Evolutionary conservation across 2,329 filamentous ascomycete genomes (phyloP).

Genomic region (Talaromyces sp.): DNA sequence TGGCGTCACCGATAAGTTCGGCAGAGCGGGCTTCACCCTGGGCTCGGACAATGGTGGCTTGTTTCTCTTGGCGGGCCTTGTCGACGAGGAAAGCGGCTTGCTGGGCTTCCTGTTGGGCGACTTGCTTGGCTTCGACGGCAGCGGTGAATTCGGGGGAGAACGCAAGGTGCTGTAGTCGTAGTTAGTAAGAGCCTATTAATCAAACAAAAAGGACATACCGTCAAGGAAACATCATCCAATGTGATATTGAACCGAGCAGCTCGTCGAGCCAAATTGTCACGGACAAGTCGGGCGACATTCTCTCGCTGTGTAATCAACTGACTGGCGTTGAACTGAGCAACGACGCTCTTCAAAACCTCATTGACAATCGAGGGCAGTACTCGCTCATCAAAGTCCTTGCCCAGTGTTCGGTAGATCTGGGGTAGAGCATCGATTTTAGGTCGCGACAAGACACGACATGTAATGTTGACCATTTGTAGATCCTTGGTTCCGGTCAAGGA

Average conservation of each 20-base stretch:
- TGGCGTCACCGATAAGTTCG: constrained; percentile 95
- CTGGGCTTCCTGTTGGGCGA: constrained; percentile 86
- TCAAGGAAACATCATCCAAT: constrained; percentile 94
- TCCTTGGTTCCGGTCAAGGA: constrained; percentile 98
- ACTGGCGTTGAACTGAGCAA: constrained; percentile 97
- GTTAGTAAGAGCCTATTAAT: constrained; percentile 13
- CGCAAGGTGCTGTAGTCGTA: constrained; percentile 55
- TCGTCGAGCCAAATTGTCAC: constrained; percentile 86
- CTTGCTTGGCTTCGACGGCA: constrained; percentile 67
- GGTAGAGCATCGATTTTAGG: constrained; percentile 84
- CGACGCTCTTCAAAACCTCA: constrained; percentile 96
- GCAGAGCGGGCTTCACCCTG: constrained; percentile 98
- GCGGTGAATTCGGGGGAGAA: constrained; percentile 69
- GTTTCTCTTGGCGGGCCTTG: constrained; percentile 98
- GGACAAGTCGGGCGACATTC: constrained; percentile 85
- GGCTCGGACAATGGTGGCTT: constrained; percentile 95
- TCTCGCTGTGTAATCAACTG: constrained; percentile 99
- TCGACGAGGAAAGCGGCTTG: constrained; percentile 96
- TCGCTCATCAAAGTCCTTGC: constrained; percentile 93
- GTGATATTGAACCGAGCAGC: constrained; percentile 96
- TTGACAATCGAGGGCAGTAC: constrained; percentile 97
- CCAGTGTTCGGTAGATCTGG: constrained; percentile 94
- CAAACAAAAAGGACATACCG: constrained; percentile 55
- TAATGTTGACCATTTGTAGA: constrained; percentile 99
- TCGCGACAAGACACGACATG: constrained; percentile 94